Base-by-base conservation (phyloP, 73 alveolate genomes). In the Paramecium sexaurelia region DNA sequence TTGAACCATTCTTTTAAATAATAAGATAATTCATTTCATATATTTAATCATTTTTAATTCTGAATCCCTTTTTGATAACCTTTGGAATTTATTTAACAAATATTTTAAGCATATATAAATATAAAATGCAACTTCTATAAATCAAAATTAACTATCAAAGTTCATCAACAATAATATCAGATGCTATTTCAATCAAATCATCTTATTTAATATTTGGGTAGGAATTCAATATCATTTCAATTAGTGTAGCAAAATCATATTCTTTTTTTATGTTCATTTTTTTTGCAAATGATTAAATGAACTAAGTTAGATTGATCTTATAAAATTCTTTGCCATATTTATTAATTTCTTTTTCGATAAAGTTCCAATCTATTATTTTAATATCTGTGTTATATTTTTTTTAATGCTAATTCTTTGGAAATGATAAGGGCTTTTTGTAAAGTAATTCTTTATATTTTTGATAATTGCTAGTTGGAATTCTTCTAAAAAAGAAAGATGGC, bases 241-340 rank as follows among this genome's bases (percentile, higher is more conserved):
- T 78, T 3, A 78, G 43, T 20, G 90, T 41, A 39, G 90, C 90
- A 78, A 78, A 78, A 39, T 78, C 90, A 45, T 41, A 78, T 78
- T 78, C 75, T 39, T 39, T 78, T 37, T 37, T 37, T 4, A 78
- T 78, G 2, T 78, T 37, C 43, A 41, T 22, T 78, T 78, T 40
- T 43, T 39, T 78, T 22, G 90, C 90, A 22, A 78, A 78, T 45
- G 43, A 36, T 22, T 20, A 9, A 43, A 78, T 40, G 73, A 41
- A 41, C 55, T 78, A 33, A 24, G 35, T 6, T 41, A 78, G 40
- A 39, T 39, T 40, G 6, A 45, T 9, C 43, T 71, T 71, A 36
- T 71, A 71, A 40, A 71, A 71, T 71, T 71, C 86, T 45, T 41
- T 78, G 27, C 73, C 73, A 45, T 13, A 26, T 37, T 26, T 41